Evolutionary conservation across 2,329 filamentous ascomycete genomes (phyloP).

Genomic region (Clonostachys rhizophaga): DNA sequence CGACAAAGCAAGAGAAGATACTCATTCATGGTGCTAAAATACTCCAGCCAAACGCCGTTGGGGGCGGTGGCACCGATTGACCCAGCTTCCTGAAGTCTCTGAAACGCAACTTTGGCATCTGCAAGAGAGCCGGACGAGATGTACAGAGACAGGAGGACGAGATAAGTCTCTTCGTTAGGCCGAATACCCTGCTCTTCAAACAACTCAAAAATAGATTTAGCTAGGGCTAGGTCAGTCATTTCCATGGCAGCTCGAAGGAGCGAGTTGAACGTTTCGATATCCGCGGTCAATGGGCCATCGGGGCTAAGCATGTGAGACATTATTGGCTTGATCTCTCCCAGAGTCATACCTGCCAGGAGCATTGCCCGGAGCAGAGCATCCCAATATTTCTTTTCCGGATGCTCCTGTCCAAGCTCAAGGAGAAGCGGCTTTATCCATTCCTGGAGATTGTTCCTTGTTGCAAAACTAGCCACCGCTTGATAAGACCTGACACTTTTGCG

Average conservation of each 20-base stretch:
- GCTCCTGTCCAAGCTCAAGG: conserved; percentile 39
- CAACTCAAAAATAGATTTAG: conserved; percentile 68
- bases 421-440: conserved; percentile 62
- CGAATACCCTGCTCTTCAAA: conserved; percentile 60
- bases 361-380: conserved; percentile 73
- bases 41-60: conserved; percentile 41
- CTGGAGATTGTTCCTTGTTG: conserved; percentile 51
- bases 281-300: conserved; percentile 46
- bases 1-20: conserved; percentile 67
- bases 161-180: conserved; percentile 65
- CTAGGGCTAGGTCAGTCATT: conserved; percentile 65
- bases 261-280: conserved; percentile 70
- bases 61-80: background rate
- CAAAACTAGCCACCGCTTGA: conserved; percentile 37
- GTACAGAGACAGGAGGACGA: conserved; percentile 72
- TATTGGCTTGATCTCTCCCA: conserved; percentile 43
- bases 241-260: conserved; percentile 70
- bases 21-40: conserved; percentile 62
- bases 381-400: conserved; percentile 54
- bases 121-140: conserved; percentile 69
- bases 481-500: conserved; percentile 3
- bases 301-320: conserved; percentile 69
- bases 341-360: conserved; percentile 60
- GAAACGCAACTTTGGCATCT: conserved; percentile 59
- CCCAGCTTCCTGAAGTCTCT: conserved; percentile 25